Base-by-base conservation (phyloP, 495 filamentous ascomycete genomes). In the Elasticomyces elasticus region DNA sequence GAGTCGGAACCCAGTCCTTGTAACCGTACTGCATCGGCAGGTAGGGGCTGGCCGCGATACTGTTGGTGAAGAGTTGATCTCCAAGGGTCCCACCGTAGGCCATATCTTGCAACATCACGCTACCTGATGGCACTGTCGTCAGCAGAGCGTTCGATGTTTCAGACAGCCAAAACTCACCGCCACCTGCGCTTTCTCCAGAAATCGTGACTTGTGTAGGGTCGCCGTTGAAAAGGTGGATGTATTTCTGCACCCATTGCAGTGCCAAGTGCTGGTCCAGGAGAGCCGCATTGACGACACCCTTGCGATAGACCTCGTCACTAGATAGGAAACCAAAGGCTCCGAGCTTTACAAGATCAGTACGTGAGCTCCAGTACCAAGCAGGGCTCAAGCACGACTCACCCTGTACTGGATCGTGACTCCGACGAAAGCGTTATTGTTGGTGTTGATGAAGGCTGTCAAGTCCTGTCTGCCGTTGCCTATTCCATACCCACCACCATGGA, bases 221-320 rank as follows among this genome's bases (percentile, higher is more conserved):
- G 20, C 87, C 86, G 12, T 85, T 85, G 57, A 90, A 89, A 3
- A 74, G 69, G 48, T 70, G 65, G 53, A 90, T 87, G 62, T 87
- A 68, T 52, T 77, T 72, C 56, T 84, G 74, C 10, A 89, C 76
- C 87, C 87, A 92, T 30, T 84, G 66, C 30, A 90, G 69, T 13
- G 82, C 84, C 57, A 85, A 72, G 7, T 76, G 72, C 59, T 86
- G 81, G 61, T 89, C 85, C 22, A 77, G 66, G 0, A 87, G 69
- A 0, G 76, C 85, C 0, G 76, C 76, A 51, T 87, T 89, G 35
- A 70, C 70, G 22, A 73, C 72, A n/a, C 80, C 78, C 54, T 74
- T 73, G 24, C 67, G 59, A 35, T 67, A 65, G 19, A 79, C 58
- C 13, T 75, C 70, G 43, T 71, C 51, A 49, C 68, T 66, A 47